phyloP scores from a whole-genome alignment of 2,329 filamentous ascomycete species.

The Fonsecaea monophora region DNA sequence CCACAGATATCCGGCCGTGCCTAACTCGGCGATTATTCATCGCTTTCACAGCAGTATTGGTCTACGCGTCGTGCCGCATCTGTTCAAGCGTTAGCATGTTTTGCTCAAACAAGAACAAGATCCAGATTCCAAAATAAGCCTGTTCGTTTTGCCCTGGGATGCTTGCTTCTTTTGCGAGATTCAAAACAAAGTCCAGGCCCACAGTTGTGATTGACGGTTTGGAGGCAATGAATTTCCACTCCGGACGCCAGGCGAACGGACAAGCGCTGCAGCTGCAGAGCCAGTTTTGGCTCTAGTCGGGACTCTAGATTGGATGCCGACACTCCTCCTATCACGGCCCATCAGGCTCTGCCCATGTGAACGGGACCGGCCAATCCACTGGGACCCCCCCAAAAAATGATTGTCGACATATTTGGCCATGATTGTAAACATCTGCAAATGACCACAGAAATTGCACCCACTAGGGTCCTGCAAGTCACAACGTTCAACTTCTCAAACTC shows the following conservation, averaged over 20 bases:
- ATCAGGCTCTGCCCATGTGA: conserved; percentile 15
- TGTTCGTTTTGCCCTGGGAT: conserved; percentile 20
- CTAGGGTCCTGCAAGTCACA: conserved; percentile 18
- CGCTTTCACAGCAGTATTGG: conserved; percentile 18
- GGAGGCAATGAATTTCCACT: conserved; percentile 37
- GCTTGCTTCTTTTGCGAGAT: conserved; percentile 30
- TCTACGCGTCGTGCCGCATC: conserved; percentile 25
- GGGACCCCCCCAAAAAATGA: conserved; percentile 23
- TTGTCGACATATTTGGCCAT: conserved; percentile 24
- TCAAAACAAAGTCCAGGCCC: conserved; percentile 35
- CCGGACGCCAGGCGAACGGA: conserved; percentile 33
- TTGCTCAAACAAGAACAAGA: background rate
- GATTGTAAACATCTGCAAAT: conserved; percentile 30
- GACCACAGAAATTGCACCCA: conserved; percentile 31
- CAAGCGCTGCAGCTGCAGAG: conserved; percentile 29
- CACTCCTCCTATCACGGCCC: conserved; percentile 21
- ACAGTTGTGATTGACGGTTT: conserved; percentile 37
- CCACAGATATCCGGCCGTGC: conserved; percentile 20
- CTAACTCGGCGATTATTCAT: conserved; percentile 32
- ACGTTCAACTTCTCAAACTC: conserved; percentile 7
- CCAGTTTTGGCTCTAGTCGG: conserved; percentile 13
- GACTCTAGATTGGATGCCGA: conserved; percentile 12
- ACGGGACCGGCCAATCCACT: conserved; percentile 29
- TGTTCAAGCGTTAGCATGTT: conserved; percentile 22
- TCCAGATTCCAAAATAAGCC: conserved; percentile 25